Conservation (phyloP, 2,329 filamentous ascomycete species). For the Aureobasidium sp. region DNA sequence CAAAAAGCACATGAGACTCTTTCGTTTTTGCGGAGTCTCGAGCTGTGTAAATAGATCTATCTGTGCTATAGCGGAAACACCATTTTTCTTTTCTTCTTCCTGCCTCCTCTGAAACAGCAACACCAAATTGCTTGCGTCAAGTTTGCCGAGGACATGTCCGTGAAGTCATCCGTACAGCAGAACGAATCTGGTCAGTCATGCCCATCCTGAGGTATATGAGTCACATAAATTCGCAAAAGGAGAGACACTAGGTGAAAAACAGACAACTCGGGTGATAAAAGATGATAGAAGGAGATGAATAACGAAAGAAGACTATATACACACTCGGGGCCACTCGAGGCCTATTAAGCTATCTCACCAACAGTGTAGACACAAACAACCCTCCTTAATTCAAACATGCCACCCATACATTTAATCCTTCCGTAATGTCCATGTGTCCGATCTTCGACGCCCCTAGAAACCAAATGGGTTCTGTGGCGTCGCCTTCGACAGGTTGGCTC, state of each 20-base stretch:
- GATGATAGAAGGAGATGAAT: neutral
- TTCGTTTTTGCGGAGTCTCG: neutral
- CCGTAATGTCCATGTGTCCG: neutral
- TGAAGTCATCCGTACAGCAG: neutral
- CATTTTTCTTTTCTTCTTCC: constrained; percentile 5
- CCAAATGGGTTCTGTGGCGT: constrained; percentile 69
- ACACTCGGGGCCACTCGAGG: neutral
- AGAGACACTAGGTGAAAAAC: too few species aligned
- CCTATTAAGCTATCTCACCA: neutral
- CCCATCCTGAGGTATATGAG: too few species aligned
- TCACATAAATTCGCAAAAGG: neutral
- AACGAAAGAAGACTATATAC: constrained; percentile 9
- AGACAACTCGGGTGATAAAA: neutral
- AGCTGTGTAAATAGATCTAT: constrained; percentile 17
- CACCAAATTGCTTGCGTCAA: neutral
- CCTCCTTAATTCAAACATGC: neutral
- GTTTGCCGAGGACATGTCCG: neutral
- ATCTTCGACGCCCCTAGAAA: constrained; percentile 41
- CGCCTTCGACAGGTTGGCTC: constrained; percentile 87
- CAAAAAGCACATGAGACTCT: constrained; percentile 9
- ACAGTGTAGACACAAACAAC: neutral
- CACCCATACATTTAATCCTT: neutral
- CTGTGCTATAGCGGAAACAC: constrained; percentile 15
- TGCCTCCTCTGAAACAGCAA: neutral
- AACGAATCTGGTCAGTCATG: neutral